Evolutionary conservation across 2,329 filamentous ascomycete genomes (phyloP).

Genomic region (Neofusicoccum umdonicola): DNA sequence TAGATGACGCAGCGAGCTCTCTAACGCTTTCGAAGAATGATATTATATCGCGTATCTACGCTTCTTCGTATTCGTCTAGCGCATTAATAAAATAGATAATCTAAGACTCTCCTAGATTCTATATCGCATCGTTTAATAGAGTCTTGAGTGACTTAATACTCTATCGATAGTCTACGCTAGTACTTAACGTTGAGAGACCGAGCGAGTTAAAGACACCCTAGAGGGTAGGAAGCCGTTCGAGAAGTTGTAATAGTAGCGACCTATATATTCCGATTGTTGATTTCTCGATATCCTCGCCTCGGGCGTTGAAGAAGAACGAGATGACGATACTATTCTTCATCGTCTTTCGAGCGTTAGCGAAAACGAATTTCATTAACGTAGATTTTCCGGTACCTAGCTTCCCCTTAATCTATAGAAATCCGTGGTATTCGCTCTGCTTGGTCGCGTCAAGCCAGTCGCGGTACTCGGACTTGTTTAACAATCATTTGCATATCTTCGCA

Average conservation of each 20-base stretch:
- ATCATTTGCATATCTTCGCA: conserved; percentile 38
- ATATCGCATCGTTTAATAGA: background rate
- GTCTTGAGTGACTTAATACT: conserved; percentile 8
- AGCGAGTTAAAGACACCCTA: conserved; percentile 15
- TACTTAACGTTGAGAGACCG: conserved; percentile 6
- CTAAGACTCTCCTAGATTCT: background rate
- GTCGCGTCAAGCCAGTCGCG: conserved; percentile 33
- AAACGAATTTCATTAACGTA: background rate
- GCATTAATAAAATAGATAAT: conserved; percentile 34
- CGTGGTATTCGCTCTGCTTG: conserved; percentile 27
- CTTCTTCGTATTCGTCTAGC: conserved; percentile 47
- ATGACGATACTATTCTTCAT: background rate
- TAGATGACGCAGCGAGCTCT: conserved; percentile 20
- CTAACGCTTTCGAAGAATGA: conserved; percentile 40
- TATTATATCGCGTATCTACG: conserved; percentile 42
- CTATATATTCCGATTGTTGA: conserved; percentile 18
- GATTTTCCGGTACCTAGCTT: conserved; percentile 30
- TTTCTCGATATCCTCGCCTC: conserved; percentile 18
- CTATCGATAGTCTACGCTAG: conserved; percentile 20
- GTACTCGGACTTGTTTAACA: conserved; percentile 32
- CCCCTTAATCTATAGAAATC: conserved; percentile 47
- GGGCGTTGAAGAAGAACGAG: conserved; percentile 21
- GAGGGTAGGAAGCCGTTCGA: conserved; percentile 12
- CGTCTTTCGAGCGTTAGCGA: background rate
- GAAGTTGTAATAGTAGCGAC: conserved; percentile 20